Conservation (phyloP, 2,329 filamentous ascomycete species). For the Polytolypa hystricis region DNA sequence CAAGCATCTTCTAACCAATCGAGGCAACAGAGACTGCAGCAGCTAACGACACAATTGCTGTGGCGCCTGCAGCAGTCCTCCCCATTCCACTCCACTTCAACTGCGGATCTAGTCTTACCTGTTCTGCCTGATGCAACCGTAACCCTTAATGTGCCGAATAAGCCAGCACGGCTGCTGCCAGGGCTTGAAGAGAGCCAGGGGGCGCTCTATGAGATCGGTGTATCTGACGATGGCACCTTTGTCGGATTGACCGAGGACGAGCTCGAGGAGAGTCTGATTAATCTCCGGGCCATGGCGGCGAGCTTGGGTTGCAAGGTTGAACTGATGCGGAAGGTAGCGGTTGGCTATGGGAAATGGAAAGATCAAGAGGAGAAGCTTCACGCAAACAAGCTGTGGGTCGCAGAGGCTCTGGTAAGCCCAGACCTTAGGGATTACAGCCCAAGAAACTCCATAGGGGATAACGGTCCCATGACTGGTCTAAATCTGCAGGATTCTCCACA, state of each 20-base stretch:
- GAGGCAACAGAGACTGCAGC: constrained; percentile 73
- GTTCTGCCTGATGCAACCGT: constrained; percentile 54
- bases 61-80: constrained; percentile 95
- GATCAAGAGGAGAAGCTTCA: constrained; percentile 18
- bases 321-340: constrained; percentile 67
- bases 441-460: constrained; percentile 2
- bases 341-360: constrained; percentile 64
- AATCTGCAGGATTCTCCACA: too few species aligned
- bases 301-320: constrained; percentile 80
- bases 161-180: constrained; percentile 48
- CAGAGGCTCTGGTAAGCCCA: constrained; percentile 79
- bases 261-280: constrained; percentile 79
- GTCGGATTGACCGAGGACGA: constrained; percentile 83
- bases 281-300: constrained; percentile 79
- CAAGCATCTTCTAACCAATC: constrained; percentile 51
- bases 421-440: constrained; percentile 41
- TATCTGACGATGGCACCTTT: constrained; percentile 86
- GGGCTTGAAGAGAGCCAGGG: constrained; percentile 88
- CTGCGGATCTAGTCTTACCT: constrained; percentile 63
- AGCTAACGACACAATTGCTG: constrained; percentile 85
- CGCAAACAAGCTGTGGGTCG: constrained; percentile 63
- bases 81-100: constrained; percentile 73
- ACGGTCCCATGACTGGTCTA: not conserved
- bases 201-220: constrained; percentile 90
- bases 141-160: constrained; percentile 46